Conservation (phyloP, 345 rosid genomes). For the Iberis pinnata region DNA sequence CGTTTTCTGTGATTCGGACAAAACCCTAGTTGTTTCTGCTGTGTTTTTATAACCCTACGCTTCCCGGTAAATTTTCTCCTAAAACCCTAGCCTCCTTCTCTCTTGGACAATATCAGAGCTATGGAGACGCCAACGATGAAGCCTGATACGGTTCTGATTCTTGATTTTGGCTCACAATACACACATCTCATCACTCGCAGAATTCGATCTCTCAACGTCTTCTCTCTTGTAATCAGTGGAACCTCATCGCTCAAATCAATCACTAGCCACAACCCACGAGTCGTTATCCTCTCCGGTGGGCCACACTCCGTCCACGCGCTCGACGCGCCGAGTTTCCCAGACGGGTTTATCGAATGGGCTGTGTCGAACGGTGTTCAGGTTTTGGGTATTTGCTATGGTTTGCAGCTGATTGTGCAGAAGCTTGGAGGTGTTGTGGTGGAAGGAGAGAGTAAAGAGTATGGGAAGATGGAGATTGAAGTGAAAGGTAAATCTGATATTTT, state of each 20-base stretch:
- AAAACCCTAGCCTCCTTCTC: constrained; percentile 1
- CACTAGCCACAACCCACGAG: constrained; percentile 51
- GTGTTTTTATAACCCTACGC: constrained; percentile 22
- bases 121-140: constrained; percentile 45
- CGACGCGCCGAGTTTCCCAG: constrained; percentile 65
- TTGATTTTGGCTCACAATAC: constrained; percentile 88
- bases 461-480: constrained; percentile 89
- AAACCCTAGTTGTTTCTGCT: constrained; percentile 27
- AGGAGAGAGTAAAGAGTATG: constrained; percentile 85
- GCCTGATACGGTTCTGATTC: constrained; percentile 74
- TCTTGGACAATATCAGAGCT: not conserved
- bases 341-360: constrained; percentile 73
- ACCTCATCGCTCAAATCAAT: constrained; percentile 62
- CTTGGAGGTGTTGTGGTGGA: constrained; percentile 69
- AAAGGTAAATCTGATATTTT: constrained; percentile 43
- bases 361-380: constrained; percentile 47
- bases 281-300: constrained; percentile 89
- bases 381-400: constrained; percentile 79
- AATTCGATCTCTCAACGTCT: constrained; percentile 70
- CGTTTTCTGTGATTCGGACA: constrained; percentile 17
- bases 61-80: constrained; percentile 17
- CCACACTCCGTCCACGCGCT: constrained; percentile 84
- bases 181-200: constrained; percentile 93
- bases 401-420: constrained; percentile 78
- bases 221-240: constrained; percentile 85